Evolutionary conservation across 768 basidiomycete genomes (phyloP).

Genomic region (Mycena albidolilacea): DNA sequence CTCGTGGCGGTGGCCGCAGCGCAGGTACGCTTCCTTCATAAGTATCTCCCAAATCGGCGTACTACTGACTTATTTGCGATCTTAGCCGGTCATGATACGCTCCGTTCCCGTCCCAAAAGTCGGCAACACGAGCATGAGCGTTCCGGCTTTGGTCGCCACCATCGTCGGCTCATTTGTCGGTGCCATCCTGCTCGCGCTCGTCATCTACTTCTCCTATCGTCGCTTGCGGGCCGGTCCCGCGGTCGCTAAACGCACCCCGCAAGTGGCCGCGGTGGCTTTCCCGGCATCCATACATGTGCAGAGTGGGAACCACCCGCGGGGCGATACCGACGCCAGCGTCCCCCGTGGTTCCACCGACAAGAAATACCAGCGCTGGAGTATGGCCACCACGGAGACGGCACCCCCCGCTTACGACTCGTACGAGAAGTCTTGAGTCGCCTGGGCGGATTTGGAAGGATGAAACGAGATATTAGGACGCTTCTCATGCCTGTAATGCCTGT

Average conservation of each 20-base stretch:
- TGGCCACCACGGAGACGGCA: slow-evolving; percentile 11
- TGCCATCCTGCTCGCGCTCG: slow-evolving; percentile 6
- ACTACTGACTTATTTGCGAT: slow-evolving; percentile 9
- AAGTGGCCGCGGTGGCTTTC: slow-evolving; percentile 5
- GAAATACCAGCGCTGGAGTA: slow-evolving; percentile 8
- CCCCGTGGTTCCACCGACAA: slow-evolving; percentile 9
- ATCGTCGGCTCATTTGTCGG: slow-evolving; percentile 4
- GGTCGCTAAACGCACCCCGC: neutral
- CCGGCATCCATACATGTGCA: slow-evolving; percentile 3
- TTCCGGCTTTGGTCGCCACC: slow-evolving; percentile 10
- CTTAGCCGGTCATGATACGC: slow-evolving; percentile 5
- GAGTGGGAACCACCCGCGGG: slow-evolving; percentile 4
- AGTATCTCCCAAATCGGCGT: slow-evolving; percentile 2
- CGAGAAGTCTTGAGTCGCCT: slow-evolving; percentile 13
- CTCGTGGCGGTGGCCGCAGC: neutral
- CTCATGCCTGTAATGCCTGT: neutral
- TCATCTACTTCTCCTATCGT: slow-evolving; percentile 7
- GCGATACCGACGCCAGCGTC: slow-evolving; percentile 9
- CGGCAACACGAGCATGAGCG: slow-evolving; percentile 8
- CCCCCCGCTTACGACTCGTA: slow-evolving; percentile 11
- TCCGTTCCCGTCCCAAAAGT: slow-evolving; percentile 1
- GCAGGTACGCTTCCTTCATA: slow-evolving; percentile 7
- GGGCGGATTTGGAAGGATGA: slow-evolving; percentile 2
- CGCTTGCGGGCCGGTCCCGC: slow-evolving; percentile 2
- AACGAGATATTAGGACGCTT: slow-evolving; percentile 8